Conservation (phyloP, 331 rosid species). For the Quercus tomentella region DNA sequence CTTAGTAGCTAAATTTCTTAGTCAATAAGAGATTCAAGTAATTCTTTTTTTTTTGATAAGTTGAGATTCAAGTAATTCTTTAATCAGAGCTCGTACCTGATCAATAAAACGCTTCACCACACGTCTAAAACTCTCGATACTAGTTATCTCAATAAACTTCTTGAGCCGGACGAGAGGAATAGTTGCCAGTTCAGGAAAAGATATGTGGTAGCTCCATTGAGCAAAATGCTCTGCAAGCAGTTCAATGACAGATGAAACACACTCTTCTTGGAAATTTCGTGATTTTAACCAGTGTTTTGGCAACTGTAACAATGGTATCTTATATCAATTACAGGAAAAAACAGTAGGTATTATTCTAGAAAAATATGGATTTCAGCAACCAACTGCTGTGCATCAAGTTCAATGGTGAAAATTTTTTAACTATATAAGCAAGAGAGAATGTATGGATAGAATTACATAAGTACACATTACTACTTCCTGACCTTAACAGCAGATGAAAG, state of each 20-base stretch:
- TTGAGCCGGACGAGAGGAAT: constrained; percentile 65
- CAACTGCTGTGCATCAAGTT: not conserved
- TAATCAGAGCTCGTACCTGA: constrained; percentile 56
- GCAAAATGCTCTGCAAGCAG: constrained; percentile 75
- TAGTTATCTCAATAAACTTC: constrained; percentile 60
- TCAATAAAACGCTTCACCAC: constrained; percentile 73
- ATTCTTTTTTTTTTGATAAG: no score
- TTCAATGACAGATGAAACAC: constrained; percentile 68
- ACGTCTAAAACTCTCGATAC: constrained; percentile 64
- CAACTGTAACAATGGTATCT: constrained; percentile 46
- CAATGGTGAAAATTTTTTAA: not conserved
- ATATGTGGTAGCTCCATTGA: constrained; percentile 83
- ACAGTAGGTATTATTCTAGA: not conserved
- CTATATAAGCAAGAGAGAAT: not conserved
- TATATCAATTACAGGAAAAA: constrained; percentile 11
- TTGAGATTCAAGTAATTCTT: not conserved
- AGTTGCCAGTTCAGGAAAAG: constrained; percentile 88
- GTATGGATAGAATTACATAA: not conserved
- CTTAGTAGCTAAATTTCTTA: constrained; percentile 2
- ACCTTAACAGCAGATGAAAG: constrained; percentile 62
- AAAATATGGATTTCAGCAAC: not conserved
- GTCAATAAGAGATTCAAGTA: not conserved
- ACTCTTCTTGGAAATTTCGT: constrained; percentile 62
- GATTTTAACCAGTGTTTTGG: constrained; percentile 91
- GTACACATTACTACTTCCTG: constrained; percentile 6